Base-by-base conservation (phyloP, 441 rosid species). In the Hura crepitans region DNA sequence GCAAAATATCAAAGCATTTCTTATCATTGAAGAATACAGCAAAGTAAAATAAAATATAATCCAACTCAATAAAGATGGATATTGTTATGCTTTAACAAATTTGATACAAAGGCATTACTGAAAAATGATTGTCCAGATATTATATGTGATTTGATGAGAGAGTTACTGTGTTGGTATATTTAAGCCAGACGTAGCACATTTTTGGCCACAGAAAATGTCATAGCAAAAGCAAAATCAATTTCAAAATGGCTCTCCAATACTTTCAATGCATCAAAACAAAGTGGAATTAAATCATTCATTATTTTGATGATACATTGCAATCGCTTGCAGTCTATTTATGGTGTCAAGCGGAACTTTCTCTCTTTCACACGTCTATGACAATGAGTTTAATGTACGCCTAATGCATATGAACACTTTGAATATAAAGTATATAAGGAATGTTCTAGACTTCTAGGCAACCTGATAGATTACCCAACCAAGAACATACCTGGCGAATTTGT, bases 401-500 rank as follows among this genome's bases (percentile, higher is more conserved):
- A 53, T 35, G 0, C 7, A 13, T 11, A n/a, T 45, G 37, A 53
- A 57, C n/a, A 45, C 33, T 6, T 14, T 0, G 31, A 27, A 14
- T 5, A 10, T 1, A 64, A 18, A 14, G 11, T 8, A 25, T 17
- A 23, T 39, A 37, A 55, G 68, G n/a, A n/a, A 22, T 1, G 37
- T 67, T 54, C 7, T 22, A 37, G n/a, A 8, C 27, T 28, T 51
- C 56, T 22, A 51, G 9, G n/a, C 7, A 65, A 30, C 17, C 65
- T 18, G 60, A 17, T 46, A 31, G 14, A 45, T 12, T 18, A 47
- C 47, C 22, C 27, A 49, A 28, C 23, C 42, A 66, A 43, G 51
- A 33, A 43, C 35, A 59, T 82, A 88, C 96, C 96, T 85, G 85
- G 39, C 84, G 81, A 55, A 90, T 87, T 79, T 88, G 92, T 76